Evolutionary conservation across 2,329 filamentous ascomycete species (phyloP).

Genomic region (Pyrenochaeta sp.): DNA sequence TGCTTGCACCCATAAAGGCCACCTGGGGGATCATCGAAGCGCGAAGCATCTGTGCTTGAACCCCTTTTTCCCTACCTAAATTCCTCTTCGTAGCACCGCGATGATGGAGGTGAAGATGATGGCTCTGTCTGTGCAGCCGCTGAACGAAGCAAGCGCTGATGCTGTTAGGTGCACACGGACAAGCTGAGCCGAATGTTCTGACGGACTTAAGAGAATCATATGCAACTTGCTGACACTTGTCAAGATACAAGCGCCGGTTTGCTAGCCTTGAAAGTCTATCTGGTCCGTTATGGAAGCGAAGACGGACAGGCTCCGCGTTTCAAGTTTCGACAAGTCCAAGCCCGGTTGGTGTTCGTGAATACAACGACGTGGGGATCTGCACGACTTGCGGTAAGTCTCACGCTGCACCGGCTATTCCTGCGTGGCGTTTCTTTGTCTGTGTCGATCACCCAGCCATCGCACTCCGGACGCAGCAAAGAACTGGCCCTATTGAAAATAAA

Average conservation of each 20-base stretch:
- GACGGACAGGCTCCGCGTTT: slow-evolving; percentile 7
- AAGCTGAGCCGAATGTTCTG: slow-evolving; percentile 3
- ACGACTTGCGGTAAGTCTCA: slow-evolving; percentile 5
- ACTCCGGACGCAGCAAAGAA: neutral
- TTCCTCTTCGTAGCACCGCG: too few species aligned
- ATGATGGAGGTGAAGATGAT: too few species aligned
- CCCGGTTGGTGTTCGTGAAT: neutral
- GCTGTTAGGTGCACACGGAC: slow-evolving; percentile 1
- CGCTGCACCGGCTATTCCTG: slow-evolving; percentile 2
- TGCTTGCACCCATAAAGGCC: too few species aligned
- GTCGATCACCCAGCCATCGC: neutral
- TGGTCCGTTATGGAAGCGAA: slow-evolving; percentile 2
- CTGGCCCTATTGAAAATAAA: neutral
- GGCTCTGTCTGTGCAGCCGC: neutral
- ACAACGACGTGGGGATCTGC: slow-evolving; percentile 3
- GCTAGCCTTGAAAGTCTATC: neutral
- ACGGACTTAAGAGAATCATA: neutral
- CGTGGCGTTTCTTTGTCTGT: neutral
- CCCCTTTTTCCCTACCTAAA: too few species aligned
- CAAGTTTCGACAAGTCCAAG: slow-evolving; percentile 1
- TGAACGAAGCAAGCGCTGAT: neutral
- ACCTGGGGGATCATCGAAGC: too few species aligned
- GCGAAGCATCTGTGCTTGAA: too few species aligned
- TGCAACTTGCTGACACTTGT: neutral
- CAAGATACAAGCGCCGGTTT: neutral